Conservation (phyloP, 495 filamentous ascomycete species). For the Hypoxylon subgilvum region DNA sequence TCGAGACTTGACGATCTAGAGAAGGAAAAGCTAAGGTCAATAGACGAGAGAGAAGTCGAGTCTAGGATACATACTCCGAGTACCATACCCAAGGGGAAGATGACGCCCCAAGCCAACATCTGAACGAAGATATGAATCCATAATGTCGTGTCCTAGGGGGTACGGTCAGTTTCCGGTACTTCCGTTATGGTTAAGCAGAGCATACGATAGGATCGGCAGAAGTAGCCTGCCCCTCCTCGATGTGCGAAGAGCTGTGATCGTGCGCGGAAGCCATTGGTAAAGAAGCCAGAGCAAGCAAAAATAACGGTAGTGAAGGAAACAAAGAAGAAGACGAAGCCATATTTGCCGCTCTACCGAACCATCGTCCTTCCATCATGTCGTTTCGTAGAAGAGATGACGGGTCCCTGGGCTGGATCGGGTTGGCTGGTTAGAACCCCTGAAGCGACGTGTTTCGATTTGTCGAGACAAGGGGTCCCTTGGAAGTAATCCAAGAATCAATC, state of each 20-base stretch:
- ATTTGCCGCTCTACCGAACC: slow-evolving; percentile 10
- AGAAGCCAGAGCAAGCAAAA: slow-evolving; percentile 28
- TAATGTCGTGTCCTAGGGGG: slow-evolving; percentile 74
- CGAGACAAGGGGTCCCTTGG: slow-evolving; percentile 20
- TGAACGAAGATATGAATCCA: slow-evolving; percentile 96
- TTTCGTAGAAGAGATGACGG: slow-evolving; percentile 19
- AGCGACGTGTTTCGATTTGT: slow-evolving; percentile 25
- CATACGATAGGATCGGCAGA: slow-evolving; percentile 87
- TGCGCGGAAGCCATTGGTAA: slow-evolving; percentile 62
- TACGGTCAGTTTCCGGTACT: slow-evolving; percentile 26
- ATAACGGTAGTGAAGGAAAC: too few species aligned
- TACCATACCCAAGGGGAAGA: slow-evolving; percentile 96
- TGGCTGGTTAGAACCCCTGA: slow-evolving; percentile 28
- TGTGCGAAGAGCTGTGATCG: slow-evolving; percentile 74
- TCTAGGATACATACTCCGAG: slow-evolving; percentile 69
- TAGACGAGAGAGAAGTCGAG: neutral
- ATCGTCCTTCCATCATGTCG: slow-evolving; percentile 19
- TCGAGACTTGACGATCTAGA: slow-evolving; percentile 81
- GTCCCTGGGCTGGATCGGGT: slow-evolving; percentile 3
- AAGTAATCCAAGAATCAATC: neutral
- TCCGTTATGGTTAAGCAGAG: neutral
- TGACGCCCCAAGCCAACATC: slow-evolving; percentile 81
- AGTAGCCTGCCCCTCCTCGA: slow-evolving; percentile 75
- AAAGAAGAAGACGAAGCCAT: slow-evolving; percentile 25
- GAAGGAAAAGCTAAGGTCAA: neutral